These are phyloP conservation scores for Eucalyptus tenuipes DNA, from an alignment of 345 rosid genomes.

Conservation along the genomic window DNA sequence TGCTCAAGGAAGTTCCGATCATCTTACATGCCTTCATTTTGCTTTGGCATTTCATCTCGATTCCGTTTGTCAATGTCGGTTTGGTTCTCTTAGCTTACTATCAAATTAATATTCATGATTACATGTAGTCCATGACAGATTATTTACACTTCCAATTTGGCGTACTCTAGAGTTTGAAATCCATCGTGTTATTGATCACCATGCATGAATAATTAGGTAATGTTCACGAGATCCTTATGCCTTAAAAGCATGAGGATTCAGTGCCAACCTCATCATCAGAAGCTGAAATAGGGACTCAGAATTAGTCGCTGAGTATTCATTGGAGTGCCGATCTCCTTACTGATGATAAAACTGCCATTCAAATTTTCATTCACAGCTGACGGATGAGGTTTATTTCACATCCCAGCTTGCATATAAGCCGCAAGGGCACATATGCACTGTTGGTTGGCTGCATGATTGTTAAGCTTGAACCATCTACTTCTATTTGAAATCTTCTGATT, in stretches of 20 bases:
- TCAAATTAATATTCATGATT: not conserved
- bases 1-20: not conserved
- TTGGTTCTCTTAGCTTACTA: not conserved
- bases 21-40: not conserved
- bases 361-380: not conserved
- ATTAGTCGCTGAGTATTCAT: slow-evolving; percentile 27
- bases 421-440: not conserved
- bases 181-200: not conserved
- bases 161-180: not conserved
- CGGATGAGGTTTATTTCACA: not conserved
- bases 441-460: not conserved
- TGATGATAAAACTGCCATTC: slow-evolving; percentile 59
- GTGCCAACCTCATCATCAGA: slow-evolving; percentile 11
- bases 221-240: not conserved
- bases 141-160: not conserved
- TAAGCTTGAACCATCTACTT: not conserved
- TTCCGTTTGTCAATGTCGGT: not conserved
- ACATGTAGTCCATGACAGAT: not conserved
- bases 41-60: not conserved
- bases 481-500: not conserved
- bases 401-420: not conserved
- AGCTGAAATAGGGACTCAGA: slow-evolving; percentile 87
- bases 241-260: not conserved
- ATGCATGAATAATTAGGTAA: not conserved
- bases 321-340: slow-evolving; percentile 72